phyloP scores from a whole-genome alignment of 2,329 filamentous ascomycete species.

The Rhinocladiella similis region DNA sequence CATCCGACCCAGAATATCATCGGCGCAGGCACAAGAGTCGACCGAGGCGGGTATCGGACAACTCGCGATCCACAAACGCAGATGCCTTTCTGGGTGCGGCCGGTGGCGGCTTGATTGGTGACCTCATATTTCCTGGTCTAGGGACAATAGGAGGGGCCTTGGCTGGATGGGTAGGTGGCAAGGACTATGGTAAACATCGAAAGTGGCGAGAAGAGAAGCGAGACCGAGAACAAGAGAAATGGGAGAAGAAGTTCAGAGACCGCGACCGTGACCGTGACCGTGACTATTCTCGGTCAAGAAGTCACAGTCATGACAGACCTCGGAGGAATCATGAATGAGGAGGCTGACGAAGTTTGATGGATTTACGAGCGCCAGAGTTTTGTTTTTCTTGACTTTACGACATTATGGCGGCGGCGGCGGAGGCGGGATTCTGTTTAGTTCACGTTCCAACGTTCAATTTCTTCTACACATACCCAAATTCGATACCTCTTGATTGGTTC shows the following conservation, averaged over 20 bases:
- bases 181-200: slow-evolving; percentile 29
- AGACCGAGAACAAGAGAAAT: slow-evolving; percentile 26
- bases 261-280: neutral
- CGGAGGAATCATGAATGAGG: slow-evolving; percentile 8
- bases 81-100: slow-evolving; percentile 30
- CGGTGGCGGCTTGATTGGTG: slow-evolving; percentile 29
- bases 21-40: slow-evolving; percentile 23
- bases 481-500: no score
- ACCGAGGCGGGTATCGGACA: slow-evolving; percentile 17
- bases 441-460: no score
- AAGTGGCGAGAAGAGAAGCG: slow-evolving; percentile 27
- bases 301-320: slow-evolving; percentile 15
- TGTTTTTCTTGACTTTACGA: no score
- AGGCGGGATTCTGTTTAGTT: no score
- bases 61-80: slow-evolving; percentile 25
- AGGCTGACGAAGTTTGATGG: no score
- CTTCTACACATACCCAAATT: no score
- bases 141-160: slow-evolving; percentile 31
- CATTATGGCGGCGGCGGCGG: no score
- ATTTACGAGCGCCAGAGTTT: no score
- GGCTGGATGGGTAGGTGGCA: slow-evolving; percentile 30
- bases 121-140: slow-evolving; percentile 31
- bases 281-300: slow-evolving; percentile 15
- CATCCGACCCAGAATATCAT: slow-evolving; percentile 29
- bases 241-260: slow-evolving; percentile 24